Percentiles rank a stretch among this genome's conserved stretches.
Evolutionary conservation across 2,329 filamentous ascomycete genomes (phyloP).

Genomic region (Sporothrix phasma): DNA sequence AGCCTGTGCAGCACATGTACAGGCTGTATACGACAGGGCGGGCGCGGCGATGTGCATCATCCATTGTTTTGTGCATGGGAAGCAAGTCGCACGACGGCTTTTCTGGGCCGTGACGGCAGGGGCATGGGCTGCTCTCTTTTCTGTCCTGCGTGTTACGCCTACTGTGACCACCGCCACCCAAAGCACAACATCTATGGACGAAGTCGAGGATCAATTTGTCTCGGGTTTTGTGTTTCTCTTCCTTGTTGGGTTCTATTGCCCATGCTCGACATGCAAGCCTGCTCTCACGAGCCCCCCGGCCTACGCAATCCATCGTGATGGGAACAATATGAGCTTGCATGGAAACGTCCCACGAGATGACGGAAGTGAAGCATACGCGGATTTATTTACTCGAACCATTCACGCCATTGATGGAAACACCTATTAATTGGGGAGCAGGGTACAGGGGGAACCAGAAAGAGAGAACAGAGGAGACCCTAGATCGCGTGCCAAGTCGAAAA

Average conservation of each 20-base stretch:
- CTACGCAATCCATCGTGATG: too few species aligned
- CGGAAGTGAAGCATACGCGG: too few species aligned
- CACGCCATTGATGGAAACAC: background rate
- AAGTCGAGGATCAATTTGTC: too few species aligned
- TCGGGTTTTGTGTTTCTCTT: too few species aligned
- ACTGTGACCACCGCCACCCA: background rate
- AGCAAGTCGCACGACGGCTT: background rate
- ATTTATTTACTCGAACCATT: too few species aligned
- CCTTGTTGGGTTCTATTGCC: too few species aligned
- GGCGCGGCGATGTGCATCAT: slow-evolving; percentile 4
- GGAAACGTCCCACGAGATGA: too few species aligned
- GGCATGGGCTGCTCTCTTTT: background rate
- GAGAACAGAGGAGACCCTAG: too few species aligned
- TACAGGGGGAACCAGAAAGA: background rate
- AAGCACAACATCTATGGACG: background rate
- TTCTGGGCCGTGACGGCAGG: slow-evolving; percentile 1
- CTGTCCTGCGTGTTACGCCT: background rate
- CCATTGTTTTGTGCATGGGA: background rate
- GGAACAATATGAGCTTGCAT: too few species aligned
- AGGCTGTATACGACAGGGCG: slow-evolving; percentile 1
- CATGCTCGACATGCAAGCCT: too few species aligned
- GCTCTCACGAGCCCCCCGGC: too few species aligned
- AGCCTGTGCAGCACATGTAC: slow-evolving; percentile 6
- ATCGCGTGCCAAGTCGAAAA: background rate
- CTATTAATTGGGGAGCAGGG: too few species aligned